Conservation (phyloP, 495 filamentous ascomycete genomes). For the Aeminium ludgeri region DNA sequence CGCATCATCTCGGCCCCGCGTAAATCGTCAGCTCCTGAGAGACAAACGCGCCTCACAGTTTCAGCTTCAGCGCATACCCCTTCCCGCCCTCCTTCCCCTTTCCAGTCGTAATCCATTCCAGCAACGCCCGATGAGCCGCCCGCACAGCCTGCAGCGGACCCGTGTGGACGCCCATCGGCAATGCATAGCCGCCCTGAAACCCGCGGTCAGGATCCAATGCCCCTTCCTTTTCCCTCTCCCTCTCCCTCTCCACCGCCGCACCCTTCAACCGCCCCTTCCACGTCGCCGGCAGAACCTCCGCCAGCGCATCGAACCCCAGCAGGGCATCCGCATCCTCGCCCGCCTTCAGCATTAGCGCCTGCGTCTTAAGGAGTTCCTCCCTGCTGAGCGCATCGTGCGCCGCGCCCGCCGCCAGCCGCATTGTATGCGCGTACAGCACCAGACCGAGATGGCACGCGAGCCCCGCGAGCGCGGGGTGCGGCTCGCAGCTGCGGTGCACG, state of each 20-base stretch:
- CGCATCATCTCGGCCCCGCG: too few species aligned
- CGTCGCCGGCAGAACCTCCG: slow-evolving; percentile 4
- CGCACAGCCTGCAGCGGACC: slow-evolving; percentile 9
- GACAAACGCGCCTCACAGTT: slow-evolving; percentile 5
- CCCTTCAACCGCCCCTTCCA: slow-evolving; percentile 6
- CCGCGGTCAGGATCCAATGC: not conserved
- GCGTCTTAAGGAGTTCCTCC: slow-evolving; percentile 14
- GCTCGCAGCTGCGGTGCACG: slow-evolving; percentile 8
- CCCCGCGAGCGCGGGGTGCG: slow-evolving; percentile 4
- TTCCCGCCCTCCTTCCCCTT: slow-evolving; percentile 3
- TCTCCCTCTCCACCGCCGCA: not conserved
- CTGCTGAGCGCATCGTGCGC: not conserved
- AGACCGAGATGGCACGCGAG: slow-evolving; percentile 8
- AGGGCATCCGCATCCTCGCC: slow-evolving; percentile 18
- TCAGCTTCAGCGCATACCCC: slow-evolving; percentile 10
- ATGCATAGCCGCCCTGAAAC: slow-evolving; percentile 7
- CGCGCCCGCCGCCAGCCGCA: not conserved
- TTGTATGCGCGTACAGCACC: slow-evolving; percentile 5
- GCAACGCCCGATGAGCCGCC: slow-evolving; percentile 8
- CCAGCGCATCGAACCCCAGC: slow-evolving; percentile 11
- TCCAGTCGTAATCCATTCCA: slow-evolving; percentile 15
- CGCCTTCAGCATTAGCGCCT: slow-evolving; percentile 14
- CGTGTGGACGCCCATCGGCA: slow-evolving; percentile 10
- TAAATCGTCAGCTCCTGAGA: too few species aligned
- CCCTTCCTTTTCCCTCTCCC: too few species aligned